A percentile compares a stretch with the other conserved stretches of the same genome.
phyloP scores from a whole-genome alignment of 2,329 filamentous ascomycete species.

The Nannizziopsis arthrosporioides region DNA sequence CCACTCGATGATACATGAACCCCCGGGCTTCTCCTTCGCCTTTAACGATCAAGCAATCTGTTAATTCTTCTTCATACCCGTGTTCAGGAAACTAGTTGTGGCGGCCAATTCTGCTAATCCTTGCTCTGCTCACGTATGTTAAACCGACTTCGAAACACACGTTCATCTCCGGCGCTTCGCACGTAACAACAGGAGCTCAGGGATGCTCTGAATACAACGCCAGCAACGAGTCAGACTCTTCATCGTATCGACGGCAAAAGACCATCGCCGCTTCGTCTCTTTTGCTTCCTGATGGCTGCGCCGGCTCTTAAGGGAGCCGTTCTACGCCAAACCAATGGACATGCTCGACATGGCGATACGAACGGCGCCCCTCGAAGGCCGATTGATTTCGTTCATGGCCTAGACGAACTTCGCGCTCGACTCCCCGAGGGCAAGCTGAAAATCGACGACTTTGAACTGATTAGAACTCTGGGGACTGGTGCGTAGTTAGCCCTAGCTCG shows the following conservation, averaged over 20 bases:
- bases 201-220: not conserved
- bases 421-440: conserved; percentile 29
- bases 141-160: too few relatives aligned
- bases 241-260: not conserved
- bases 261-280: conserved; percentile 15
- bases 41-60: not conserved
- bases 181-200: not conserved
- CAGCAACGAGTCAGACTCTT: not conserved
- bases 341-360: not conserved
- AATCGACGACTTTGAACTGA: conserved; percentile 36
- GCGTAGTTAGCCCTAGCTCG: conserved; percentile 7
- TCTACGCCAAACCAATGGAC: not conserved
- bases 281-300: conserved; percentile 31
- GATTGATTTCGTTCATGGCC: conserved; percentile 29
- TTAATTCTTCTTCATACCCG: not conserved
- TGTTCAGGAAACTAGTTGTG: too few relatives aligned
- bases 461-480: conserved; percentile 42
- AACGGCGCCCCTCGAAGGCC: conserved; percentile 23
- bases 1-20: not conserved
- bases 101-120: too few relatives aligned
- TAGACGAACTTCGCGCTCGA: conserved; percentile 29
- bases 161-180: not conserved
- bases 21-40: not conserved
- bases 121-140: not conserved
- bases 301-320: conserved; percentile 14